Evolutionary conservation across 1,284 basidiomycete species (phyloP).

Genomic region (Schizopora paradoxa): DNA sequence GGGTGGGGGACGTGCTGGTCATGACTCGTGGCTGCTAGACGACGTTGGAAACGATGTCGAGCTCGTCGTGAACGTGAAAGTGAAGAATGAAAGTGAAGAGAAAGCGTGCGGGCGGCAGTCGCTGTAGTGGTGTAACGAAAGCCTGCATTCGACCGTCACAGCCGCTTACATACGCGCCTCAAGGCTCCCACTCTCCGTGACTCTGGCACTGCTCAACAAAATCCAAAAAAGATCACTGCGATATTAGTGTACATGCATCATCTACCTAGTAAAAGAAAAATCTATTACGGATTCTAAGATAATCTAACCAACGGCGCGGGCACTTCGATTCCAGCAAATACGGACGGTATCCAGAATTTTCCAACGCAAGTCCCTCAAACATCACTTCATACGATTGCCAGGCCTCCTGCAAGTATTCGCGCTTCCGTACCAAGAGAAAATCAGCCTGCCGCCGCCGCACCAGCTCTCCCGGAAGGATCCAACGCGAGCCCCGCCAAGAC

Average conservation of each 20-base stretch:
- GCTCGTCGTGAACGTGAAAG: conserved; percentile 29
- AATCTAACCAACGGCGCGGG: conserved; percentile 1
- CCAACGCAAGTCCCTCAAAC: conserved; percentile 2
- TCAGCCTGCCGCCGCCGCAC: background rate
- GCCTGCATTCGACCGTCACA: background rate
- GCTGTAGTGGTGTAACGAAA: background rate
- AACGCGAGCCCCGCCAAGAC: background rate
- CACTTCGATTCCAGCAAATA: conserved; percentile 1
- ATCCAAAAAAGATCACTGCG: background rate
- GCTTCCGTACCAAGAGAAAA: background rate
- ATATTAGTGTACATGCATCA: background rate
- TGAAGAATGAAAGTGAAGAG: conserved; percentile 25
- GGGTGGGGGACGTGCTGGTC: conserved; percentile 60
- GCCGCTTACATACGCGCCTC: background rate
- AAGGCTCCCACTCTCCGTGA: background rate
- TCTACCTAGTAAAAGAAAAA: no score
- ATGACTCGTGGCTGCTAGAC: conserved; percentile 42
- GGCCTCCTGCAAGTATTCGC: conserved; percentile 1
- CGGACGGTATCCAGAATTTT: conserved; percentile 2
- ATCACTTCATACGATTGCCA: conserved; percentile 1
- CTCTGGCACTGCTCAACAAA: background rate
- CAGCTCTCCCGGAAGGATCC: background rate
- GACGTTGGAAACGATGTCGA: conserved; percentile 12
- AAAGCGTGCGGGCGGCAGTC: background rate
- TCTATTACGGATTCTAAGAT: background rate